Evolutionary conservation across 805 yeast species (phyloP), one percentile per base, ranked within the genome.

Genomic region (Hagleromyces aurorensis): DNA sequence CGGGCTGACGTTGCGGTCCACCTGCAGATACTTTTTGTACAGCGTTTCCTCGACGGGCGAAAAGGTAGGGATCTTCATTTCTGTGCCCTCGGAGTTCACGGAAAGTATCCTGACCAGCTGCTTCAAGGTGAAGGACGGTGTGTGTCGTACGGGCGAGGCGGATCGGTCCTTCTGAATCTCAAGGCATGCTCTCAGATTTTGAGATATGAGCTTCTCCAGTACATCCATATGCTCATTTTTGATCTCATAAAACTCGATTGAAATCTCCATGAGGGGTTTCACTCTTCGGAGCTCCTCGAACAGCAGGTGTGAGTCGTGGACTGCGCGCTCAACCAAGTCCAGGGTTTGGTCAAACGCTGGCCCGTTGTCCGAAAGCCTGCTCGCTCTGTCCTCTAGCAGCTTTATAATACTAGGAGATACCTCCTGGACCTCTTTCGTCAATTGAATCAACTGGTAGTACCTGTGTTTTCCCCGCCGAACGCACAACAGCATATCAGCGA

Each of bases 1-100:
- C 1, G 82, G 81, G 4, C 57, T 58, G 4, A 73, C 49, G 19
- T 59, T 54, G 11, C 58, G 53, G 24, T 63, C 65, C 23, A 75
- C 47, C 4, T 50, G 46, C 9, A 61, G 35, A 41, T 64, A 75
- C 26, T 62, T 61, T 7, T 57, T 50, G 44, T 67, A 65, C 7
- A 71, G 32, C 13, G 45, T 48, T 26, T 49, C 57, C 32, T 67
- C 72, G n/a, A 55, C 24, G 2, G 49, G 47, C 18, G 59, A 55
- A 32, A 65, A 58, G 1, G 59, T 46, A 0, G 73, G 73, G 17
- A 67, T 37, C 22, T 55, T 52, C 12, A 61, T 39, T 16, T 49
- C 56, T n/a, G 44, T 41, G 5, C 37, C 21, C 16, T 46, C 44
- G 7, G 40, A 27, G 8, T 50, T 53, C 16, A 46, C 44, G 3